Conservation (phyloP, 2,329 filamentous ascomycete species). For the Arthrobotrys sinensis region DNA sequence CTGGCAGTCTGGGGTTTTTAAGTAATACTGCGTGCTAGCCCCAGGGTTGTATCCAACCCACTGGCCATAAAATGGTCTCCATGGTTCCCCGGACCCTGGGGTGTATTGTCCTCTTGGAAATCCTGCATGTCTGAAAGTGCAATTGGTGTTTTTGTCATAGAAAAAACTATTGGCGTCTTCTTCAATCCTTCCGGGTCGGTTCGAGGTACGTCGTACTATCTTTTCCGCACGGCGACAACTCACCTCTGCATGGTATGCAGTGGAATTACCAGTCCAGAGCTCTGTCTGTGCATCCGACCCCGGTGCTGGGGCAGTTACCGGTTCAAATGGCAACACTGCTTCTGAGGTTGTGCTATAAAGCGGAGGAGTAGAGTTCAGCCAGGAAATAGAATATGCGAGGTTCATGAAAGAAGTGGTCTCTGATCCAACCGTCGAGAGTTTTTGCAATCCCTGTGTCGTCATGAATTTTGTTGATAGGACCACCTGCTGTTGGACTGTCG, state of each 20-base stretch:
- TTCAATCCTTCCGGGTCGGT: neutral
- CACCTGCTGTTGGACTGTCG: conserved; percentile 62
- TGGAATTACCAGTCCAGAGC: conserved; percentile 60
- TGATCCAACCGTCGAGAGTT: conserved; percentile 15
- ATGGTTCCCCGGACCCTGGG: neutral
- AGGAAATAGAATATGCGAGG: conserved; percentile 59
- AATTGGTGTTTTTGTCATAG: conserved; percentile 39
- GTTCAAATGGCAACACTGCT: conserved; percentile 59
- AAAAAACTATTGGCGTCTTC: conserved; percentile 9
- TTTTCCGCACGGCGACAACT: conserved; percentile 39
- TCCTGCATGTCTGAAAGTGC: conserved; percentile 25
- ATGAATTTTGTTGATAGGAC: conserved; percentile 46
- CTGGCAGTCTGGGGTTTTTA: conserved; percentile 29
- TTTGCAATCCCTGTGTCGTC: conserved; percentile 12
- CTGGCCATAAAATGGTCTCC: conserved; percentile 40
- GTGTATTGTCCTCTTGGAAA: neutral
- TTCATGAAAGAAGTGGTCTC: conserved; percentile 54
- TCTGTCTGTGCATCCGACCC: conserved; percentile 19
- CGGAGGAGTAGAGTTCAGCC: conserved; percentile 59
- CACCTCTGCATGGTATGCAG: conserved; percentile 57
- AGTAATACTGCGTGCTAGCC: conserved; percentile 27
- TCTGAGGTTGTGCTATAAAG: conserved; percentile 58
- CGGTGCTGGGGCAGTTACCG: neutral
- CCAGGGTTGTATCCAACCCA: conserved; percentile 47
- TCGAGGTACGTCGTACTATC: neutral